These are phyloP conservation scores for Hypoxylon rubiginosum DNA, from an alignment of 2,329 filamentous ascomycete genomes.

Conservation along the genomic window DNA sequence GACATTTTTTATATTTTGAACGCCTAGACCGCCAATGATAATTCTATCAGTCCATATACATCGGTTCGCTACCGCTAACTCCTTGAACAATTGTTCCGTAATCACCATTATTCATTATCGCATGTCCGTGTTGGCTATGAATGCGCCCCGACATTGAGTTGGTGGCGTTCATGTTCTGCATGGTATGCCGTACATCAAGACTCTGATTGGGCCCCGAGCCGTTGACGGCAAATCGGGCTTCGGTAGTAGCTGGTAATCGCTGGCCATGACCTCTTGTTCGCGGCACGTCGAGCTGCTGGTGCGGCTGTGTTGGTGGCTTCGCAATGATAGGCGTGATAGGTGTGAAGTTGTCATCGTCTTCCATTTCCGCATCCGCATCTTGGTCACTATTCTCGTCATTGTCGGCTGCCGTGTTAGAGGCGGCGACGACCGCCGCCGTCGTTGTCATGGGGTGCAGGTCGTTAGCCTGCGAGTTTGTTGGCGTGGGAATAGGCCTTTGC, in stretches of 20 bases:
- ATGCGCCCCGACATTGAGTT: slow-evolving; percentile 52
- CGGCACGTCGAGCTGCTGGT: slow-evolving; percentile 60
- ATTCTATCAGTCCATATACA: slow-evolving; percentile 64
- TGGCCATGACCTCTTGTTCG: slow-evolving; percentile 57
- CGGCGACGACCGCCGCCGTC: slow-evolving; percentile 39
- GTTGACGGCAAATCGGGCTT: slow-evolving; percentile 60
- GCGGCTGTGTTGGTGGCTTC: slow-evolving; percentile 54
- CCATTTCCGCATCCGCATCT: slow-evolving; percentile 65
- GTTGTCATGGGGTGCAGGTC: slow-evolving; percentile 27
- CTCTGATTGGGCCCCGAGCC: slow-evolving; percentile 56
- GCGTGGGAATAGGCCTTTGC: slow-evolving; percentile 35
- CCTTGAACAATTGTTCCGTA: slow-evolving; percentile 62
- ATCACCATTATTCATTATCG: slow-evolving; percentile 51
- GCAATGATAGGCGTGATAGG: slow-evolving; percentile 60
- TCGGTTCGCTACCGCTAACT: slow-evolving; percentile 61
- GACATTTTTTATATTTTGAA: slow-evolving; percentile 33
- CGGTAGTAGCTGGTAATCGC: slow-evolving; percentile 47
- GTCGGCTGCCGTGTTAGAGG: slow-evolving; percentile 56
- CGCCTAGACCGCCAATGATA: slow-evolving; percentile 28
- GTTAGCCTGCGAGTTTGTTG: slow-evolving; percentile 26
- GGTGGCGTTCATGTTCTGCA: slow-evolving; percentile 62
- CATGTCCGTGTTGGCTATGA: slow-evolving; percentile 52
- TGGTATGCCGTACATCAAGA: slow-evolving; percentile 60
- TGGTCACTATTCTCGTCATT: slow-evolving; percentile 63
- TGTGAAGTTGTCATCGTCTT: slow-evolving; percentile 69